These are phyloP conservation scores for Cordia subcordata DNA, from an alignment of 257 asterid genomes.

Conservation along the genomic window DNA sequence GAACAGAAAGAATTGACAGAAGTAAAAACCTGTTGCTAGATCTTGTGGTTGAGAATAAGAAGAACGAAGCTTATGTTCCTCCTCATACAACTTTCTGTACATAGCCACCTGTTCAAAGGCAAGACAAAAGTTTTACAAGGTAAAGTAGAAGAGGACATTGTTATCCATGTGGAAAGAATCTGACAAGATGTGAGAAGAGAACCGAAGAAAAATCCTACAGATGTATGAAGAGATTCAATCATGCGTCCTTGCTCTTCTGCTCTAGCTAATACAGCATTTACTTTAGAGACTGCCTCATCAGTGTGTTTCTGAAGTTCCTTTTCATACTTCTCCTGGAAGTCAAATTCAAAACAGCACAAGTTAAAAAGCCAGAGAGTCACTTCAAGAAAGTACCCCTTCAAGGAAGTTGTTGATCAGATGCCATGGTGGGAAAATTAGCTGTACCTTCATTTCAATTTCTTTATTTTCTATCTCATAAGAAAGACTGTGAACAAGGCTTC, in stretches of 20 bases:
- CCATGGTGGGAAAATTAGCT: background rate
- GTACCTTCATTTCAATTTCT: conserved; percentile 72
- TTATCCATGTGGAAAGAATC: background rate
- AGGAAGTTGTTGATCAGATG: background rate
- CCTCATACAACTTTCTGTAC: conserved; percentile 86
- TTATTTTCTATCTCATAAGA: conserved; percentile 64
- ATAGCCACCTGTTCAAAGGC: conserved; percentile 59
- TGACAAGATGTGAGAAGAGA: background rate
- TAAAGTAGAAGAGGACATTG: background rate
- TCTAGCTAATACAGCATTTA: conserved; percentile 57
- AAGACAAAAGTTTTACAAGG: background rate
- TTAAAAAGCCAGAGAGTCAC: background rate
- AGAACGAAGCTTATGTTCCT: conserved; percentile 55
- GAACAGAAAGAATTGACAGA: background rate
- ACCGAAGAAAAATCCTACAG: conserved; percentile 47
- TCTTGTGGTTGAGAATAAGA: conserved; percentile 35
- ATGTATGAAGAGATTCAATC: conserved; percentile 89
- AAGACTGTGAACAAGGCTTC: conserved; percentile 66
- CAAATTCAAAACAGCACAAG: background rate
- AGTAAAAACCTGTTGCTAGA: conserved; percentile 47
- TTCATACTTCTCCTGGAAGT: conserved; percentile 59
- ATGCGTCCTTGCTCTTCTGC: conserved; percentile 82
- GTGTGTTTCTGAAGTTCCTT: conserved; percentile 61
- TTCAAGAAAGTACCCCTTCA: background rate
- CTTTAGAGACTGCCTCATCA: conserved; percentile 59